A percentile compares a stretch with the other conserved stretches of the same genome.
Evolutionary conservation across 78 protist species (phyloP).

Genomic region (Blattamonas nauphoetae): DNA sequence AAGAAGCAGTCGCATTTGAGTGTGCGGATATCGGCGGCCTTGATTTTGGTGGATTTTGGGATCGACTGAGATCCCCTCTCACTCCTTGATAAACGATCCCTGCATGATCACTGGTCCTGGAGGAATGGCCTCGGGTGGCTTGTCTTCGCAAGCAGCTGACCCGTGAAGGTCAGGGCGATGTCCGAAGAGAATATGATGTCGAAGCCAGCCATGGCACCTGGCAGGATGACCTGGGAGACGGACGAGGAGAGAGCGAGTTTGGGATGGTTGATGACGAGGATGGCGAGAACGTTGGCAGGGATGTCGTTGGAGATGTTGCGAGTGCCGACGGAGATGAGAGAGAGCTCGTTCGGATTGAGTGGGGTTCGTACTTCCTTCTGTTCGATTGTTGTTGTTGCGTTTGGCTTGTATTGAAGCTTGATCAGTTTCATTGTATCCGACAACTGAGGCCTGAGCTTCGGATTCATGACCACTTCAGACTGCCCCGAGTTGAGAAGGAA

Average conservation of each 20-base stretch:
- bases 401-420: not conserved
- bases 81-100: not conserved
- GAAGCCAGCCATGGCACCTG: slow-evolving; percentile 14
- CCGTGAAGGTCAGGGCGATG: not conserved
- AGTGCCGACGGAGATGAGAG: not conserved
- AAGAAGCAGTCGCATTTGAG: not conserved
- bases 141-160: not conserved
- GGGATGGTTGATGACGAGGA: not conserved
- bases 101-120: not conserved
- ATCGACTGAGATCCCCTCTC: not conserved
- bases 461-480: not conserved
- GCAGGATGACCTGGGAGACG: slow-evolving; percentile 2
- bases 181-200: not conserved
- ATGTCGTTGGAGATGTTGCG: not conserved
- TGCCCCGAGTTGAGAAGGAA: not conserved
- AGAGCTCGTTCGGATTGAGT: not conserved
- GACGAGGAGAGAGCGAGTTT: not conserved
- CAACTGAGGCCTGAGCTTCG: not conserved
- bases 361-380: not conserved
- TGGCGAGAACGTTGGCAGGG: not conserved
- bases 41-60: not conserved
- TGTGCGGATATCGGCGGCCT: not conserved
- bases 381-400: not conserved
- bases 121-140: not conserved
- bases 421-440: not conserved